phyloP scores from a whole-genome alignment of 129 eudicot genomes.

The Arctium lappa region DNA sequence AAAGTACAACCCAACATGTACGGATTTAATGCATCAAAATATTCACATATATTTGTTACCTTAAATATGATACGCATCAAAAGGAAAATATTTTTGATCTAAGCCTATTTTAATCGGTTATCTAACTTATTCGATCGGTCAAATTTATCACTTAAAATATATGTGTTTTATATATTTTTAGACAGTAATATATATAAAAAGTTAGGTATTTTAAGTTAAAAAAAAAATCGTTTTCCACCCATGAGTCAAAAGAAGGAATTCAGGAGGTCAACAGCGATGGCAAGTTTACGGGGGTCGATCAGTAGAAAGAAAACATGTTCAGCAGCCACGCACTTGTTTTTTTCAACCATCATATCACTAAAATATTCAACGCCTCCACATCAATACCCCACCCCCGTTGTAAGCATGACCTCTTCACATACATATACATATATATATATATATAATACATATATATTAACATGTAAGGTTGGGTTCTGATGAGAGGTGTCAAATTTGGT shows the following conservation, averaged over 20 bases:
- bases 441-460: no score
- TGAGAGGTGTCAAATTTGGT: no score
- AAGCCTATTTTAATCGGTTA: background rate
- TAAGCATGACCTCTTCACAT: conserved; percentile 25
- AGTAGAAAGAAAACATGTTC: background rate
- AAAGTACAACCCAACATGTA: no score
- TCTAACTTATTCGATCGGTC: background rate
- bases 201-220: background rate
- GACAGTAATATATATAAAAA: background rate
- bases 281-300: background rate
- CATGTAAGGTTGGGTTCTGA: no score
- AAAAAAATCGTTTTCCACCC: background rate
- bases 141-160: no score
- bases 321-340: background rate
- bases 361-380: conserved; percentile 7
- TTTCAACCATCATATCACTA: background rate
- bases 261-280: conserved; percentile 16
- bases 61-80: no score
- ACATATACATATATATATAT: background rate
- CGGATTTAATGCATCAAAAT: no score
- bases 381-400: conserved; percentile 12
- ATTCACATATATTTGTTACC: no score
- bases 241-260: background rate
- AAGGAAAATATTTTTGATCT: no score
- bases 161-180: background rate